Conservation (phyloP, 495 filamentous ascomycete species). For the Podospora bellae-mahoneyi region DNA sequence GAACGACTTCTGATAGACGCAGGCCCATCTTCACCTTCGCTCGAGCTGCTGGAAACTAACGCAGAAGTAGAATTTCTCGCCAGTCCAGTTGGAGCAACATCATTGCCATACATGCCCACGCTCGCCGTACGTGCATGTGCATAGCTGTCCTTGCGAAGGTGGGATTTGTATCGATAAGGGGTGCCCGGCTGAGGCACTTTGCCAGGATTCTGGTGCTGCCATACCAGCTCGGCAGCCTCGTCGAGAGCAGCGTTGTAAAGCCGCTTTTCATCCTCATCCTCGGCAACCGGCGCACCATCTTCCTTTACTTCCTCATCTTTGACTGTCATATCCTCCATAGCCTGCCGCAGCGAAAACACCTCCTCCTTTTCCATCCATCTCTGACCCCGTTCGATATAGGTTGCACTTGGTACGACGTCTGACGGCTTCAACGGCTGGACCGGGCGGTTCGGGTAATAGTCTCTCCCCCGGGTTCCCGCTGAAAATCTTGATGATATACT, state of each 20-base stretch:
- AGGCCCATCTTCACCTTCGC: constrained; percentile 37
- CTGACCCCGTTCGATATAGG: constrained; percentile 75
- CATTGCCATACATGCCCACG: constrained; percentile 48
- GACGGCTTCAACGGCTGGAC: constrained; percentile 45
- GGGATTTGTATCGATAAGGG: constrained; percentile 61
- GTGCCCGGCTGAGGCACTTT: constrained; percentile 56
- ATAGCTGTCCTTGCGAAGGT: constrained; percentile 59
- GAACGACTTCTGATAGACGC: constrained; percentile 23
- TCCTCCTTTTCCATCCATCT: constrained; percentile 88
- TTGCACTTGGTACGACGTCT: constrained; percentile 54
- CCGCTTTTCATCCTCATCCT: constrained; percentile 58
- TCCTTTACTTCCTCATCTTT: constrained; percentile 27
- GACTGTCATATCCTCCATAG: constrained; percentile 68
- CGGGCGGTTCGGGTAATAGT: constrained; percentile 44
- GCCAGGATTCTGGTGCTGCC: constrained; percentile 67
- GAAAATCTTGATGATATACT: constrained; percentile 45
- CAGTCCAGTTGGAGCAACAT: constrained; percentile 47
- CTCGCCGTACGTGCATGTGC: constrained; percentile 60
- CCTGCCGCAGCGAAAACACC: constrained; percentile 69
- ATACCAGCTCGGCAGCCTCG: constrained; percentile 84
- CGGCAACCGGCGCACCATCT: constrained; percentile 20
- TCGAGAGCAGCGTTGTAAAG: constrained; percentile 74
- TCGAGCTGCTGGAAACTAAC: constrained; percentile 51
- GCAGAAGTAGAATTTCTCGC: constrained; percentile 44
- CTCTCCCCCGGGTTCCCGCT: constrained; percentile 34